Conservation (phyloP, 2,329 filamentous ascomycete species). For the Fusarium cicatricum region DNA sequence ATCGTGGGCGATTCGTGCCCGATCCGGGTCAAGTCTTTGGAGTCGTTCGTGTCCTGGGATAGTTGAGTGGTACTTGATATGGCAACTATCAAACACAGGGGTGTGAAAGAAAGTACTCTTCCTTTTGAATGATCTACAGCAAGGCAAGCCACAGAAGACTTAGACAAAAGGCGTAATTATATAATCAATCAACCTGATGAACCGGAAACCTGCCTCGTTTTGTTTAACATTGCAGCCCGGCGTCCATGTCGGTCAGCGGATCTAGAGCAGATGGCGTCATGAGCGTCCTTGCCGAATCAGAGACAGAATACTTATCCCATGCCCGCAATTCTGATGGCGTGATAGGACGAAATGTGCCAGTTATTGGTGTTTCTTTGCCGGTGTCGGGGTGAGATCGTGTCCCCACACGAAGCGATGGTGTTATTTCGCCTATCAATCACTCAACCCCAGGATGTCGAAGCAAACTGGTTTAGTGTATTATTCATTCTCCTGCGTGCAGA, state of each 20-base stretch:
- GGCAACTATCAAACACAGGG: not conserved
- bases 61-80: not conserved
- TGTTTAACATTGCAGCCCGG: constrained; percentile 4
- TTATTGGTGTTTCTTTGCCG: constrained; percentile 19
- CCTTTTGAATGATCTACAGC: constrained; percentile 10
- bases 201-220: constrained; percentile 12
- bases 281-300: constrained; percentile 31
- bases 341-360: constrained; percentile 19
- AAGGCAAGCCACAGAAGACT: not conserved
- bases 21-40: not conserved
- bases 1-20: constrained; percentile 8
- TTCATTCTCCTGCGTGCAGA: not conserved
- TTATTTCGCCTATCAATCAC: constrained; percentile 41
- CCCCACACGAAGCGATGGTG: constrained; percentile 38
- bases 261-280: constrained; percentile 37
- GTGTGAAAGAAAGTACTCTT: not conserved
- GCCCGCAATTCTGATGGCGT: constrained; percentile 35
- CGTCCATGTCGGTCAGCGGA: constrained; percentile 6
- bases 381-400: constrained; percentile 30
- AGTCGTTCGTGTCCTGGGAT: not conserved
- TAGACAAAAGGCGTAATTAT: constrained; percentile 12
- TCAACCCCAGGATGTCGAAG: constrained; percentile 21
- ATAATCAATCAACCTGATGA: constrained; percentile 5
- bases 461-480: constrained; percentile 1
- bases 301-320: constrained; percentile 19